These are phyloP conservation scores for Laguncularia racemosa DNA, from an alignment of 345 rosid genomes.

Conservation along the genomic window DNA sequence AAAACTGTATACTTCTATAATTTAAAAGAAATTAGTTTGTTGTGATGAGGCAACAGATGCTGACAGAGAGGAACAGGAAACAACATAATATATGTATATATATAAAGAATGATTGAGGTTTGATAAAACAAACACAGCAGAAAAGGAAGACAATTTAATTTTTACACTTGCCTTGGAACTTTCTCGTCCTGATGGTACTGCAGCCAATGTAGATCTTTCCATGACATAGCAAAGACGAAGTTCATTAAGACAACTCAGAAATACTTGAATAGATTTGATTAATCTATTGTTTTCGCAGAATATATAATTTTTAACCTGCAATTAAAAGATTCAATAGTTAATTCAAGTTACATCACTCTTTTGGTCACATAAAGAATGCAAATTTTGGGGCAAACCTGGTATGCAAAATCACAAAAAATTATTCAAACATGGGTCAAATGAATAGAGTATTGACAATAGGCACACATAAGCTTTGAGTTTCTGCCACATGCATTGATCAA, in stretches of 20 bases:
- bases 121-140: too few relatives aligned
- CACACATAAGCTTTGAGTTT: neutral
- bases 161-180: constrained; percentile 40
- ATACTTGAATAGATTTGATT: constrained; percentile 82
- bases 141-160: neutral
- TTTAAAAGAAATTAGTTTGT: too few relatives aligned
- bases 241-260: constrained; percentile 75
- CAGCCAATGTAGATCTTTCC: constrained; percentile 45
- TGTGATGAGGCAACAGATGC: too few relatives aligned
- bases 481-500: neutral
- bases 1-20: too few relatives aligned
- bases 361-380: too few relatives aligned
- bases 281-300: constrained; percentile 59
- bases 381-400: neutral
- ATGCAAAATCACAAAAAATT: neutral
- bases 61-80: too few relatives aligned
- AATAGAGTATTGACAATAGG: neutral
- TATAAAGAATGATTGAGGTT: too few relatives aligned
- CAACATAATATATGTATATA: too few relatives aligned
- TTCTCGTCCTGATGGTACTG: constrained; percentile 43
- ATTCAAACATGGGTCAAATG: neutral
- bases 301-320: constrained; percentile 75
- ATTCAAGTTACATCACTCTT: neutral
- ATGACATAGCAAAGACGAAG: constrained; percentile 65
- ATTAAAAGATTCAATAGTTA: constrained; percentile 1